Base-by-base conservation (phyloP, 768 basidiomycete genomes). In the Amanita exitialis region DNA sequence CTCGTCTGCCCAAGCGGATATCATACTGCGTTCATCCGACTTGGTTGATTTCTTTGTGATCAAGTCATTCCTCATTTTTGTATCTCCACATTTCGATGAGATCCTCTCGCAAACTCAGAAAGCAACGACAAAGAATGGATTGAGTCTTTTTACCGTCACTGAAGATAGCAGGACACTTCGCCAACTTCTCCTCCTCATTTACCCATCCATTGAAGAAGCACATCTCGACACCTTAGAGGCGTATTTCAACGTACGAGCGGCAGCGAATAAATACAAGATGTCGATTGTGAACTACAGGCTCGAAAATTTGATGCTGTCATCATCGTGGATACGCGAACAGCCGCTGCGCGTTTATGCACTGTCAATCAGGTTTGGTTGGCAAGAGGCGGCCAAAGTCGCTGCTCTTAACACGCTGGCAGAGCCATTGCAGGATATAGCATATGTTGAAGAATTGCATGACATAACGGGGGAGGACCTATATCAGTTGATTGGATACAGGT, bases 31-130 rank as follows among this genome's bases (percentile, higher is more conserved):
- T n/a, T 56, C 62, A 9, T 57, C 57, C 8, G 68, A 70, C 54
- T 54, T 56, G 6, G 44, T 66, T 34, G 59, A 70, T 47, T 68
- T 69, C 53, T 58, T 55, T 21, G 58, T 64, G 28, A 56, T 57
- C 46, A 62, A 59, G 47, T 41, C 47, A 15, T 50, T 69, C 1
- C 58, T 71, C 4, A 54, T 60, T 10, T 30, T 64, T 10, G 57
- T 59, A 4, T 69, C 70, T 2, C 59, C 65, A 3, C 44, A 66
- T 9, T 70, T 69, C 49, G 50, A 49, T 18, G 58, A 53, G 43
- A 67, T 69, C 66, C 56, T 67, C 38, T 44, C 59, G 3, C 27
- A 63, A 16, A 60, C 62, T 8, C 58, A 61, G 38, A 38, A 52
- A 21, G 41, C 51, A 35, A 27, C 13, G 7, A 39, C 9, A 35